Conservation (phyloP, 2,329 filamentous ascomycete genomes). For the Endoconidiophora laricicola region DNA sequence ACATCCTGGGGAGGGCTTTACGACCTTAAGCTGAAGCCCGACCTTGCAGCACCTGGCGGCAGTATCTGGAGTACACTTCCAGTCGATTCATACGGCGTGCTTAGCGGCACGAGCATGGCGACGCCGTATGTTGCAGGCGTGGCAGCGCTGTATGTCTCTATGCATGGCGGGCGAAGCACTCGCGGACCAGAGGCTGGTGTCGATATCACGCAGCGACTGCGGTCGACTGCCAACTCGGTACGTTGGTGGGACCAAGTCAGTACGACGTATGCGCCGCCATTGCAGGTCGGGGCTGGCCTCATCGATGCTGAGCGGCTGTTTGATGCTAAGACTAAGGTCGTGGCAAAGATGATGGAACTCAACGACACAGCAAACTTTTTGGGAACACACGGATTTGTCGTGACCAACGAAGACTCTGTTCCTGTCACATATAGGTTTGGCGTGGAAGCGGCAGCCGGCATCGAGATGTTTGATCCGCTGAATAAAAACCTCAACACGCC, state of each 20-base stretch:
- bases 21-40: slow-evolving; percentile 33
- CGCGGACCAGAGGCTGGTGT: slow-evolving; percentile 18
- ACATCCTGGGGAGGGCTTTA: slow-evolving; percentile 36
- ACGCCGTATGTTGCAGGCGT: slow-evolving; percentile 37
- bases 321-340: slow-evolving; percentile 23
- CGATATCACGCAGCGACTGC: slow-evolving; percentile 1
- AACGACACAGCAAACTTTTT: slow-evolving; percentile 31
- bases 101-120: slow-evolving; percentile 41
- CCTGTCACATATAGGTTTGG: slow-evolving; percentile 26
- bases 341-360: slow-evolving; percentile 29
- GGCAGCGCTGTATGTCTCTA: slow-evolving; percentile 28
- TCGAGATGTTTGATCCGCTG: slow-evolving; percentile 6
- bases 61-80: slow-evolving; percentile 34
- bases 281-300: slow-evolving; percentile 30
- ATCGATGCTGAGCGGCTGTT: slow-evolving; percentile 31
- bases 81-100: slow-evolving; percentile 26
- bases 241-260: slow-evolving; percentile 16
- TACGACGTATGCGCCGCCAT: slow-evolving; percentile 11
- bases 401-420: slow-evolving; percentile 29
- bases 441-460: slow-evolving; percentile 19
- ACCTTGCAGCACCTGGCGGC: slow-evolving; percentile 32
- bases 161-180: slow-evolving; percentile 24
- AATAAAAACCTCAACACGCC: slow-evolving; percentile 4
- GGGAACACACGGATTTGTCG: slow-evolving; percentile 20
- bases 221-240: slow-evolving; percentile 5